Evolutionary conservation across 805 yeast genomes (phyloP).

Genomic region (Lipomyces kockii): DNA sequence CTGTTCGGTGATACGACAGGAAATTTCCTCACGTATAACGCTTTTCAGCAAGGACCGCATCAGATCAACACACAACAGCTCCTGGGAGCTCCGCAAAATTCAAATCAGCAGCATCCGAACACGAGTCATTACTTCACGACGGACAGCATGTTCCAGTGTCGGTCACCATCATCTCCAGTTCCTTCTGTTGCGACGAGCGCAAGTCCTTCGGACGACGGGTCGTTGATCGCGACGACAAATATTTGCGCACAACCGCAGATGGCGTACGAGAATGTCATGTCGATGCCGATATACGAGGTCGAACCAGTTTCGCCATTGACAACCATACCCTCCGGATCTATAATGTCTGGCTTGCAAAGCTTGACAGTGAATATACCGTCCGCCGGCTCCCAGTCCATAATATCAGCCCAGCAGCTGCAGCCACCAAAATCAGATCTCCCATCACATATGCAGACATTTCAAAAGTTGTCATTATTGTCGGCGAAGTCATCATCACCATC

Average conservation of each 20-base stretch:
- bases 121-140: background rate
- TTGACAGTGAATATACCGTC: background rate
- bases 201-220: conserved; percentile 7
- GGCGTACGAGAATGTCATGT: background rate
- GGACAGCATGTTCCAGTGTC: background rate
- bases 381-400: background rate
- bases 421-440: conserved; percentile 6
- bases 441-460: conserved; percentile 41
- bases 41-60: background rate
- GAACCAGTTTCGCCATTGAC: conserved; percentile 17
- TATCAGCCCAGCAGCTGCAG: conserved; percentile 12
- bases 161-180: conserved; percentile 2
- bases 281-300: background rate
- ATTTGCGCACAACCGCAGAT: background rate
- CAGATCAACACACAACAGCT: background rate
- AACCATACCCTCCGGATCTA: background rate
- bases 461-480: background rate
- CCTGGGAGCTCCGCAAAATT: background rate
- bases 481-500: background rate
- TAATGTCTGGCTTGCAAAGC: conserved; percentile 1
- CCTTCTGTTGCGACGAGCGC: conserved; percentile 7
- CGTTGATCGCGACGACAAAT: conserved; percentile 2
- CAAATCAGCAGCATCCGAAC: background rate
- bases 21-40: background rate
- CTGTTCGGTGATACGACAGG: background rate